Conservation (phyloP, 164 flowering plant genomes). For the Tetracentron sinense region DNA sequence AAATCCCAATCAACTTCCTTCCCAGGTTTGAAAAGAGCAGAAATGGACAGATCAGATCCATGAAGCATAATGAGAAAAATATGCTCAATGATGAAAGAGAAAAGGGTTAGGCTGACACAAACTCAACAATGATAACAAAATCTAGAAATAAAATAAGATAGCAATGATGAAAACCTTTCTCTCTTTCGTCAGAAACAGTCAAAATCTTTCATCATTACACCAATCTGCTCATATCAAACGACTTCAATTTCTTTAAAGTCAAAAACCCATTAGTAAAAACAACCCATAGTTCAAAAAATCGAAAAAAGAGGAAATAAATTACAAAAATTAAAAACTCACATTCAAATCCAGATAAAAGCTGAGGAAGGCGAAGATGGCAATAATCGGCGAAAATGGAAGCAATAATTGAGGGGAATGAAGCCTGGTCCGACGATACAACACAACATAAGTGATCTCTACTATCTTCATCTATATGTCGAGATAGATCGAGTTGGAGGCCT, state of each 20-base stretch:
- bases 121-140: slow-evolving; percentile 7
- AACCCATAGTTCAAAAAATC: slow-evolving; percentile 3
- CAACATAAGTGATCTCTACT: neutral
- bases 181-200: slow-evolving; percentile 31
- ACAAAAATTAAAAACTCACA: slow-evolving; percentile 7
- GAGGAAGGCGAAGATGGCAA: neutral
- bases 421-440: slow-evolving; percentile 69
- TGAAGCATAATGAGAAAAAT: slow-evolving; percentile 35
- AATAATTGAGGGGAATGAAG: slow-evolving; percentile 73
- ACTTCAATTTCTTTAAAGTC: slow-evolving; percentile 14
- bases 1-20: neutral
- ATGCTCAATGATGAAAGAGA: slow-evolving; percentile 23
- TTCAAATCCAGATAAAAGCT: slow-evolving; percentile 3
- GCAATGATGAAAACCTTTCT: slow-evolving; percentile 42
- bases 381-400: slow-evolving; percentile 14
- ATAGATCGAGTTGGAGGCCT: slow-evolving; percentile 39
- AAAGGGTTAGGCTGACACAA: slow-evolving; percentile 33
- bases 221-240: slow-evolving; percentile 40
- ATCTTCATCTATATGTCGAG: neutral
- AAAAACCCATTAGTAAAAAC: neutral
- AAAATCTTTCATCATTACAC: slow-evolving; percentile 53
- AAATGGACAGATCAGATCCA: slow-evolving; percentile 32
- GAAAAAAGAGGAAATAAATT: neutral
- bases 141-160: slow-evolving; percentile 5
- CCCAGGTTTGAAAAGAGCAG: slow-evolving; percentile 19